Evolutionary conservation across 2,329 filamentous ascomycete species (phyloP), one percentile per base, ranked within the genome.

Genomic region (Aureobasidium mangrovei): DNA sequence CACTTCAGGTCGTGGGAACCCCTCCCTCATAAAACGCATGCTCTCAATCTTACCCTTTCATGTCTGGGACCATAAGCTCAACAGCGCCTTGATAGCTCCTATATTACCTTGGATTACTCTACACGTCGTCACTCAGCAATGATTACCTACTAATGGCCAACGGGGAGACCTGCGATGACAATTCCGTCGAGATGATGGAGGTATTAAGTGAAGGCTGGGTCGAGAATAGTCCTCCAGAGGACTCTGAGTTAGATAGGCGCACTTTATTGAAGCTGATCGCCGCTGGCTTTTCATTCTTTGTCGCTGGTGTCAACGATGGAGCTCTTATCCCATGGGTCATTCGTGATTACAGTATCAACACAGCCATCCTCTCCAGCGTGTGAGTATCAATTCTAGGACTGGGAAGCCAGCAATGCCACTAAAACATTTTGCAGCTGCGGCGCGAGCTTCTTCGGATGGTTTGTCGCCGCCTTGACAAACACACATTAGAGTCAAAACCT

Each of bases 271-370:
- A 38, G 8, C 33, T 55, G 24, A 12, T 55, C n/a, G 44, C 42
- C 7, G 74, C 78, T 2, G 77, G 76, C 0, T 77, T 83, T 58
- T 81, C 80, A 0, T 85, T 85, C 69, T 83, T 85, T 61, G 79
- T 82, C 31, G 80, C 82, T 0, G 82, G 83, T 0, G 72, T 80
- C 45, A 85, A 84, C 55, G 83, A 85, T 63, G 82, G 82, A 32
- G 75, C 82, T 1, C 59, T 86, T 10, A 76, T 85, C 1, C 83
- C 82, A 0, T 83, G 85, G 60, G 73, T 85, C 7, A 73, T 85
- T 3, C 71, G 74, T 4, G 74, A 76, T 3, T 83, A 84, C 60
- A 58, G 69, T 4, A 74, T 83, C 43, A 74, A 67, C 9, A 82
- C 78, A 0, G 75, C 77, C 0, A 67, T 32, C 4, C 35, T 49